These are phyloP conservation scores for Pyrus betulifolia DNA, from an alignment of 306 rosid species.

Conservation along the genomic window DNA sequence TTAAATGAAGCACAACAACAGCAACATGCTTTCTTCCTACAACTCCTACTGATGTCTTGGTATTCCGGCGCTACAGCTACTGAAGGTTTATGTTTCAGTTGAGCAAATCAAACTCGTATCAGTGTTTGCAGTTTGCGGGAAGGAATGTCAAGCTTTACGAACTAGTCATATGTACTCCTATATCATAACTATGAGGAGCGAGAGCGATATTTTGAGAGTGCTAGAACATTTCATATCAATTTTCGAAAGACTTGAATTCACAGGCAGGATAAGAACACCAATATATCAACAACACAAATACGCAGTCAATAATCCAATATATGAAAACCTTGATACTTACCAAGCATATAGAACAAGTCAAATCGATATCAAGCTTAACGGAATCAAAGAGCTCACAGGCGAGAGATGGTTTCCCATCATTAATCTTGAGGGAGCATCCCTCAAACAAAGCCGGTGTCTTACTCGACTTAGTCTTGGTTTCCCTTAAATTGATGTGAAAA, in stretches of 20 bases:
- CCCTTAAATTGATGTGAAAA: slow-evolving; percentile 79
- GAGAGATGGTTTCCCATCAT: slow-evolving; percentile 77
- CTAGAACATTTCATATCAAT: neutral
- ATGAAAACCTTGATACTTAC: slow-evolving; percentile 36
- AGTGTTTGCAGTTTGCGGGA: neutral
- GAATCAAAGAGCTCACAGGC: slow-evolving; percentile 82
- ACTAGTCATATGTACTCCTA: neutral
- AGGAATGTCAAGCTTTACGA: neutral
- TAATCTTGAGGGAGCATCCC: slow-evolving; percentile 52
- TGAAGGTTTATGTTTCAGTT: neutral
- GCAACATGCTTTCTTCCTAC: neutral
- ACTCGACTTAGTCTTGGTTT: slow-evolving; percentile 35
- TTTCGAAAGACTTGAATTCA: neutral
- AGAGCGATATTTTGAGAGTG: neutral
- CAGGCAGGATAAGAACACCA: neutral
- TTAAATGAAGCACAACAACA: neutral
- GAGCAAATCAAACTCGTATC: neutral
- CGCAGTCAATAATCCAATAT: neutral
- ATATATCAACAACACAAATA: neutral
- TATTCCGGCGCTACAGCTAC: neutral
- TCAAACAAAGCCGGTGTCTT: slow-evolving; percentile 48
- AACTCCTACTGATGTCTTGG: neutral
- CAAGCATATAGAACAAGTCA: slow-evolving; percentile 95
- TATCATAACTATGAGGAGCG: neutral
- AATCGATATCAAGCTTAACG: slow-evolving; percentile 62